Evolutionary conservation across 169 alveolate species (phyloP), one percentile per base, ranked within the genome.

Genomic region (Neospora caninum): DNA sequence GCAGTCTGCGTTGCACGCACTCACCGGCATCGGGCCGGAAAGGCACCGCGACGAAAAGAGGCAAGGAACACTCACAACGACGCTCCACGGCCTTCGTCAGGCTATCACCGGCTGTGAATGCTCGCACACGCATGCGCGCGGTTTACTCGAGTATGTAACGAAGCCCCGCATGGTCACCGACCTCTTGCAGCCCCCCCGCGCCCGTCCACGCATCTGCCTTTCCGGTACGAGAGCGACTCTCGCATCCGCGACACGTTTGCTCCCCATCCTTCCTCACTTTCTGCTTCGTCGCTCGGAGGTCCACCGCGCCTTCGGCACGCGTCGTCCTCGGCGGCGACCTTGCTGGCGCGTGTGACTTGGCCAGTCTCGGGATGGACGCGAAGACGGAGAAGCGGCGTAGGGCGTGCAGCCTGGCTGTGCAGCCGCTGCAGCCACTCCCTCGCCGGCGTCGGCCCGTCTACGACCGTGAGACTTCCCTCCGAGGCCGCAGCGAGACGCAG

Each of bases 281-380:
- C 69, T 67, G 34, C 53, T 42, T 27, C 73, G 34, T 64, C 73
- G 73, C 34, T 1, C 4, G 4, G 7, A 4, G 73, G 34, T 1
- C 42, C 84, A 27, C 84, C 27, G 0, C 31, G 45, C 18, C 42
- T 43, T 20, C n/a, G 39, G 18, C 45, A 1, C 84, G 41, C 27
- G 25, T 9, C 45, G 49, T n/a, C 84, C 39, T 22, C 84, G 13
- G 84, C 20, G 13, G 84, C 20, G 84, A 18, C 22, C 13, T 49
- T 49, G 4, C 58, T 49, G 58, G 58, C 13, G 58, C 58, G 87
- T 7, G 88, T 39, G 38, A 91, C 94, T 27, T 80, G 89, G 31
- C 94, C 88, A 0, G 94, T 91, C 39, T 58, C 20, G 43, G 78
- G 91, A 49, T 91, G 43, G n/a, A 91, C 94, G 64, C 88, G 69